Evolutionary conservation across 2,329 filamentous ascomycete species (phyloP).

Genomic region (Dryadomyces sulphureus): DNA sequence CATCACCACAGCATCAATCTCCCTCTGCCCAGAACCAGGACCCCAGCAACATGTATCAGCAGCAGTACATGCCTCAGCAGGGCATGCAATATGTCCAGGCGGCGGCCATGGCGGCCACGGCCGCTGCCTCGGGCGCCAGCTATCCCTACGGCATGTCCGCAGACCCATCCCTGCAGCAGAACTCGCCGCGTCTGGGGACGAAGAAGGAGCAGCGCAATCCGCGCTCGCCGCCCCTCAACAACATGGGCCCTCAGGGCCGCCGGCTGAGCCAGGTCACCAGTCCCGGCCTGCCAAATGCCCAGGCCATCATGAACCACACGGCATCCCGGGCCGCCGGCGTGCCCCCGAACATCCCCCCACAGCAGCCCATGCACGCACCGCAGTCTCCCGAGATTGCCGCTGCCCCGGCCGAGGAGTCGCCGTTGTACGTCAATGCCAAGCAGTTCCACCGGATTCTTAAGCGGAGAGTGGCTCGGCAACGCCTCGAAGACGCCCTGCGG

Average conservation of each 20-base stretch:
- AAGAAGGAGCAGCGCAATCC: conserved; percentile 60
- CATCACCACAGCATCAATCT: conserved; percentile 35
- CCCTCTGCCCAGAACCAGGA: conserved; percentile 19
- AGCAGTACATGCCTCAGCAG: conserved; percentile 58
- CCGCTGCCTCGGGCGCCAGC: conserved; percentile 71
- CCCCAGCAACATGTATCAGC: conserved; percentile 71
- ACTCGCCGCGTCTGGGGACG: conserved; percentile 65
- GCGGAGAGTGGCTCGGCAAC: conserved; percentile 80
- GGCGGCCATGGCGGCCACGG: conserved; percentile 82
- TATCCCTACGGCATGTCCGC: conserved; percentile 56
- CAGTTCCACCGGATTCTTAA: conserved; percentile 97
- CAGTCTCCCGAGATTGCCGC: conserved; percentile 70
- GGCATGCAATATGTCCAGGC: conserved; percentile 83
- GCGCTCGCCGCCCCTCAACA: conserved; percentile 63
- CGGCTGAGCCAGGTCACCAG: conserved; percentile 67
- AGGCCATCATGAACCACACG: conserved; percentile 61
- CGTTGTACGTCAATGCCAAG: conserved; percentile 95
- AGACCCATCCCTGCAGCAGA: conserved; percentile 52
- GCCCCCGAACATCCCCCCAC: conserved; percentile 45
- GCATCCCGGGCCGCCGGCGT: conserved; percentile 33
- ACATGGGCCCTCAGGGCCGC: conserved; percentile 37
- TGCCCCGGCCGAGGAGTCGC: conserved; percentile 69
- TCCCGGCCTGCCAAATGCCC: conserved; percentile 57
- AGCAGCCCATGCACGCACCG: conserved; percentile 51
- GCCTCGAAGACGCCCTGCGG: conserved; percentile 80